These are phyloP conservation scores for Cystoisospora suis DNA, from an alignment of 169 alveolate genomes.

Conservation along the genomic window DNA sequence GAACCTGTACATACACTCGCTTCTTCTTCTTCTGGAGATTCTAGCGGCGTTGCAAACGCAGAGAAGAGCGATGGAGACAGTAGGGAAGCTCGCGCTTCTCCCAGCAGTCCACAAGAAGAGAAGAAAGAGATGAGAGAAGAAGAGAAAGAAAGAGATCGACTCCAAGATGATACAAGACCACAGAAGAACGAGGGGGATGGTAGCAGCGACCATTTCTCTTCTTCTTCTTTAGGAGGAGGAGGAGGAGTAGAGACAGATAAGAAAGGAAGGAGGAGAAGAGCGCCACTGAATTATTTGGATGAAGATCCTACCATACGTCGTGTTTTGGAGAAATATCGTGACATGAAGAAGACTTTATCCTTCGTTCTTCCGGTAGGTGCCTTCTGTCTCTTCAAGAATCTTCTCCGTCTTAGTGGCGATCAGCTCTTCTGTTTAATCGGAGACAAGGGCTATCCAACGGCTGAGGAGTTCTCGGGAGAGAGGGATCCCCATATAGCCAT, in stretches of 20 bases:
- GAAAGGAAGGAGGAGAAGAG: neutral
- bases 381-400: slow-evolving; percentile 73
- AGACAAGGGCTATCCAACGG: slow-evolving; percentile 84
- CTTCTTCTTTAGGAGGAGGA: no score
- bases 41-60: neutral
- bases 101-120: no score
- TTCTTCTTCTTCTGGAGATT: neutral
- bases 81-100: slow-evolving; percentile 20
- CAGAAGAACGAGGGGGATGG: no score
- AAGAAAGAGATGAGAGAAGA: no score
- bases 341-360: slow-evolving; percentile 72
- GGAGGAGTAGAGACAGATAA: neutral
- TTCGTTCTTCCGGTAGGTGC: slow-evolving; percentile 83
- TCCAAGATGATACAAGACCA: no score
- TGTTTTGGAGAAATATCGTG: slow-evolving; percentile 72
- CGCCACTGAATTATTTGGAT: slow-evolving; percentile 61
- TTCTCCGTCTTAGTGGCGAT: slow-evolving; percentile 71
- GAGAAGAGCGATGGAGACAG: slow-evolving; percentile 28
- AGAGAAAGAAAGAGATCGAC: no score
- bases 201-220: no score
- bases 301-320: slow-evolving; percentile 66
- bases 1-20: neutral
- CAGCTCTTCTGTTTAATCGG: slow-evolving; percentile 79
- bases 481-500: slow-evolving; percentile 85
- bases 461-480: slow-evolving; percentile 77